Conservation (phyloP, 352 stramenopile genomes). For the Globisporangium radiosum region DNA sequence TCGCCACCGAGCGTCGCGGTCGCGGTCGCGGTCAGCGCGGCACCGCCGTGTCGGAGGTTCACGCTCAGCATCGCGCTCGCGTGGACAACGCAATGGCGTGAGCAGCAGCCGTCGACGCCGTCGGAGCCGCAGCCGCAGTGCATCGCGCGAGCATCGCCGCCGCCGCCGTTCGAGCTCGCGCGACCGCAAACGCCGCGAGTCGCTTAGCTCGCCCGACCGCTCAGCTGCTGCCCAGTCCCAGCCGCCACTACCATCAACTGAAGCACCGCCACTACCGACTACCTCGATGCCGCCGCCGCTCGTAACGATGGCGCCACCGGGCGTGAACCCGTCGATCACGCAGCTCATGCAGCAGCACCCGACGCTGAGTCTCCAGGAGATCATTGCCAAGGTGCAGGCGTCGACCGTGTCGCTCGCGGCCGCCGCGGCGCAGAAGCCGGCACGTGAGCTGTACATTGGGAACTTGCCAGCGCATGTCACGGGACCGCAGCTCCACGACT, state of each 20-base stretch:
- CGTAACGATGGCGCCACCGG: neutral
- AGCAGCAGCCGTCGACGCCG: conserved; percentile 31
- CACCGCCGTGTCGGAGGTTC: conserved; percentile 26
- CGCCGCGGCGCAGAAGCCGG: conserved; percentile 69
- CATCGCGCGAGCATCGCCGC: conserved; percentile 33
- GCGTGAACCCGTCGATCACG: conserved; percentile 75
- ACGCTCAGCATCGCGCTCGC: conserved; percentile 47
- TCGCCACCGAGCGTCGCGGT: conserved; percentile 48
- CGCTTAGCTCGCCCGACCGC: conserved; percentile 35
- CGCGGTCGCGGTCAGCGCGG: conserved; percentile 34
- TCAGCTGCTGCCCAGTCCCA: conserved; percentile 11
- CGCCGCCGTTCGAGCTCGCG: conserved; percentile 56
- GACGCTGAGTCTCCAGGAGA: conserved; percentile 84
- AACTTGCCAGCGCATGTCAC: conserved; percentile 82
- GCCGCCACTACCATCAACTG: conserved; percentile 1
- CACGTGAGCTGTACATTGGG: conserved; percentile 79
- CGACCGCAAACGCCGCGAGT: conserved; percentile 29
- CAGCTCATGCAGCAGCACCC: conserved; percentile 88
- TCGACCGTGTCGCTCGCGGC: conserved; percentile 70
- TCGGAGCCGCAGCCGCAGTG: conserved; percentile 38
- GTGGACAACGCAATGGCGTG: conserved; percentile 20
- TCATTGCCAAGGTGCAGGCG: conserved; percentile 86
- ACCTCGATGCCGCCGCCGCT: neutral
- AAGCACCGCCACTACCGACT: neutral
- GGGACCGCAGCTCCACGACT: conserved; percentile 79